Base-by-base conservation (phyloP, 768 basidiomycete genomes). In the Phlebiopsis gigantea region DNA sequence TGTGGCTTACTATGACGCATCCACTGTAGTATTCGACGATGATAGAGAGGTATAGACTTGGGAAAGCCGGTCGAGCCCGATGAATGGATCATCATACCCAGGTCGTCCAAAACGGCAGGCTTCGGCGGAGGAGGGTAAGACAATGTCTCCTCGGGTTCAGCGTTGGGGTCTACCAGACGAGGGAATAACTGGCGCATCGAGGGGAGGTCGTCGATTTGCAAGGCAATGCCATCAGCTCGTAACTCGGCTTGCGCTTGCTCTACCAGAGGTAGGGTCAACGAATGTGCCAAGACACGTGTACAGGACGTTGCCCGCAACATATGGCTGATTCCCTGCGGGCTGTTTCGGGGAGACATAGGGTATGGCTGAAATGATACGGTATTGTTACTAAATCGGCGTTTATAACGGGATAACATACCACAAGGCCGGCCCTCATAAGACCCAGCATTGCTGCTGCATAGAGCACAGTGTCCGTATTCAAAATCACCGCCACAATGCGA, bases 301-400 rank as follows among this genome's bases (percentile, higher is more conserved):
- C 73, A 78, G 19, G 67, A 67, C 1, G 73, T 69, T 53, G 74
- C 68, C 44, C 63, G 67, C 48, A 81, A 57, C 52, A 76, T 63
- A 34, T 72, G 58, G 9, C 65, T 51, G 2, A 77, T 63, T 4
- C 73, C 75, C 2, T 71, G 54, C 0, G 69, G 47, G 5, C 72
- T 71, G 56, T 74, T 75, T 10, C 73, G 63, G n/a, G 71, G 73
- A 1, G 72, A 70, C 47, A 62, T 51, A 12, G 59, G 56, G 41
- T 61, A 55, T 8, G 62, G 59, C 62, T 62, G 39, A 6, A 41
- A n/a, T 34, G 48, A 31, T 19, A 19, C 19, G 22, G 30, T 0
- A 66, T 65, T 7, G 63, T 46, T 4, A 44, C 22, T 4, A 42
- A 43, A 14, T 6, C 21, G n/a, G 25, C 15, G 12, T 17, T 9